Base-by-base conservation (phyloP, 78 protist species). In the Planoprotostelium fungivorum region DNA sequence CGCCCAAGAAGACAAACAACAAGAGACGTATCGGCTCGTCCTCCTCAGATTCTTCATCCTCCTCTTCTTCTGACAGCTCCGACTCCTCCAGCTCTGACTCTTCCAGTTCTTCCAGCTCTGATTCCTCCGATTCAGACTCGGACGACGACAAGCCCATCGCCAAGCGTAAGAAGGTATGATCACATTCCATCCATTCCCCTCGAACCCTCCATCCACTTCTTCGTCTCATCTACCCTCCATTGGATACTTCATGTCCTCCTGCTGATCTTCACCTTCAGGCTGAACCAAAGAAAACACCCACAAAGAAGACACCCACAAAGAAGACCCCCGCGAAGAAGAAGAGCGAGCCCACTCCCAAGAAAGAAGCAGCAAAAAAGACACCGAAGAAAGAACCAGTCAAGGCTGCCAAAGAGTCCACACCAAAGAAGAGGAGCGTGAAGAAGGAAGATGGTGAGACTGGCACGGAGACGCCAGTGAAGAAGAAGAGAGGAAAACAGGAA, bases 301-400 rank as follows among this genome's bases (percentile, higher is more conserved):
- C 10, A 25, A 85, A 85, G 16, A 85, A 85, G 16, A 85, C 87
- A 34, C 38, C 89, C 63, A 9, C 83, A 16, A 87, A 87, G 89
- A 87, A 87, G 89, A 9, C n/a, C n/a, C n/a, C 38, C 1, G 86
- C 83, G 28, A 38, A 34, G 34, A 88, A 88, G 90, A 38, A 88
- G 90, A 84, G 29, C 84, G 23, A 16, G 9, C 35, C 84, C 29
- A 34, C 16, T 34, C n/a, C 89, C 34, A 86, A 84, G 63, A 89
- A 86, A 63, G 85, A 88, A 84, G 25, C 94, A n/a, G 84, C 94
- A n/a, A n/a, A n/a, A n/a, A n/a, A n/a, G n/a, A n/a, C n/a, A 16
- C 84, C 83, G 37, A 91, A 87, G 85, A n/a, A 28, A 35, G 84
- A 87, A 38, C 86, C 90, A 29, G 86, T 37, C 29, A 84, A 36